A percentile compares a stretch with the other conserved stretches of the same genome.
Evolutionary conservation across 2,329 filamentous ascomycete genomes (phyloP).

Genomic region (Seiridium cupressi): DNA sequence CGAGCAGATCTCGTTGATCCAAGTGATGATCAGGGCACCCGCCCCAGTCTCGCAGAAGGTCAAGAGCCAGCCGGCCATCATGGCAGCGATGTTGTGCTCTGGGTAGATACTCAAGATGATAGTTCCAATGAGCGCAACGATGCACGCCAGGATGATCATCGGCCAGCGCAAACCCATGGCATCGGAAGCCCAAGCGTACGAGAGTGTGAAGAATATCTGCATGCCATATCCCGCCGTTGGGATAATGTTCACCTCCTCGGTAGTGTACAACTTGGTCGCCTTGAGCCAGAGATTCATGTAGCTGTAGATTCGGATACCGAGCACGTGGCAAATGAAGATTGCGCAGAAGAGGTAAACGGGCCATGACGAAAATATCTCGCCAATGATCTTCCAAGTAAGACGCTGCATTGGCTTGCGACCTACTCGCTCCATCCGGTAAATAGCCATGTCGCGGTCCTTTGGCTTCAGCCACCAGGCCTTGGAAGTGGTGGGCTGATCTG

Average conservation of each 20-base stretch:
- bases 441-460: slow-evolving; percentile 25
- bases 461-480: slow-evolving; percentile 19
- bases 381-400: slow-evolving; percentile 24
- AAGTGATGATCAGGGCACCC: slow-evolving; percentile 36
- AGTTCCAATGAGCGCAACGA: slow-evolving; percentile 31
- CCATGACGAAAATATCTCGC: slow-evolving; percentile 27
- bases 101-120: slow-evolving; percentile 33
- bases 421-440: slow-evolving; percentile 14
- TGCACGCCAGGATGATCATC: slow-evolving; percentile 47
- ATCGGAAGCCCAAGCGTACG: slow-evolving; percentile 53
- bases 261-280: slow-evolving; percentile 26
- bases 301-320: slow-evolving; percentile 33
- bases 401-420: slow-evolving; percentile 29
- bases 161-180: slow-evolving; percentile 51
- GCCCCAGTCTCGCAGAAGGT: slow-evolving; percentile 33
- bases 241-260: slow-evolving; percentile 49
- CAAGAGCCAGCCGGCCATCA: slow-evolving; percentile 35
- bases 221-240: slow-evolving; percentile 38
- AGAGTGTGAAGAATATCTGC: slow-evolving; percentile 47
- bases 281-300: slow-evolving; percentile 35
- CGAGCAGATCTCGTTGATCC: slow-evolving; percentile 45
- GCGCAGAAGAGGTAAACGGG: slow-evolving; percentile 31
- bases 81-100: slow-evolving; percentile 28
- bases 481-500: slow-evolving; percentile 27
- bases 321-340: slow-evolving; percentile 29